Percentiles rank a stretch among this genome's conserved stretches.
Evolutionary conservation across 306 rosid species (phyloP).

Genomic region (Vigna mungo): DNA sequence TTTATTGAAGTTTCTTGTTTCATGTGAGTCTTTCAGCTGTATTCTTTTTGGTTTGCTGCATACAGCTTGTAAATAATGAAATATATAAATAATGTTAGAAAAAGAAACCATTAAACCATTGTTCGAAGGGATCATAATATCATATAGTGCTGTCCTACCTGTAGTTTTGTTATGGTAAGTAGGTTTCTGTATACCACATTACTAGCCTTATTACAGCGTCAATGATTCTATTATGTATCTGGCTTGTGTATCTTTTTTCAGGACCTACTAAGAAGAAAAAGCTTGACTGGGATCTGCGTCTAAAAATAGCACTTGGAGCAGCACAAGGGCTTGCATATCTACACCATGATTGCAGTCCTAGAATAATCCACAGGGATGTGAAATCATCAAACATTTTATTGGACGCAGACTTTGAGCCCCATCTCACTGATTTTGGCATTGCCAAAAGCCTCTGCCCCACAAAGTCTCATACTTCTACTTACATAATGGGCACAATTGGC

Average conservation of each 20-base stretch:
- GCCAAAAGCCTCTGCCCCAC: constrained; percentile 85
- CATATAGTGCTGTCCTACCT: not conserved
- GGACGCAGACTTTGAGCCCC: constrained; percentile 90
- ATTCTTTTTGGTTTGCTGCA: not conserved
- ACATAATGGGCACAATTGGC: constrained; percentile 93
- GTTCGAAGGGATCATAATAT: not conserved
- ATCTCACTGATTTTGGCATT: constrained; percentile 92
- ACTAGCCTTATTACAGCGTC: not conserved
- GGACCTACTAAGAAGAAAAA: constrained; percentile 77
- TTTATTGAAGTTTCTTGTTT: constrained; percentile 2
- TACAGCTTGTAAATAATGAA: not conserved
- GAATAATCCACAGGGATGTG: constrained; percentile 93
- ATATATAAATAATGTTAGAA: not conserved
- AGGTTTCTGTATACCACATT: not conserved
- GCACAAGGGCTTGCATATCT: constrained; percentile 94
- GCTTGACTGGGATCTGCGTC: constrained; percentile 83
- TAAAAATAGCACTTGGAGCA: constrained; percentile 87
- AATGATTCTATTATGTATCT: not conserved
- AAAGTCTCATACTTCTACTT: constrained; percentile 86
- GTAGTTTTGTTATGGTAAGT: not conserved
- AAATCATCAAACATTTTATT: constrained; percentile 89
- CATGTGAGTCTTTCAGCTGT: not conserved
- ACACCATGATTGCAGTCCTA: constrained; percentile 92
- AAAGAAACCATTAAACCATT: not conserved
- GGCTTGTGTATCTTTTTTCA: constrained; percentile 35